Base-by-base conservation (phyloP, 2,329 filamentous ascomycete species). In the Colletotrichum tabaci region DNA sequence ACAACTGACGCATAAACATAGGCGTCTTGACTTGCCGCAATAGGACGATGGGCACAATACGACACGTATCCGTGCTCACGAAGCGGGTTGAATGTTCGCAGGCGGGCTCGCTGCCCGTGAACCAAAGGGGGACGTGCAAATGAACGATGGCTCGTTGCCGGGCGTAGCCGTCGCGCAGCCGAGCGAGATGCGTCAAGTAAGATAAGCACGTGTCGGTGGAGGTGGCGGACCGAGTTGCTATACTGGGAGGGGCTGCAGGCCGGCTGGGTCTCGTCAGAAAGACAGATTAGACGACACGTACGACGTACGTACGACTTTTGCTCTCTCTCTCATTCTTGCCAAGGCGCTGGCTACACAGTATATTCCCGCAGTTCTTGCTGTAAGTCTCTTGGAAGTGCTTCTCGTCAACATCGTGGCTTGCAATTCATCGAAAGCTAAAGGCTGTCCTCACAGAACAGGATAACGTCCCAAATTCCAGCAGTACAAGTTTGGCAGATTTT, bases 121-220 rank as follows among this genome's bases (percentile, higher is more conserved):
- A 21, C 35, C 7, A 52, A 38, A 42, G 30, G 18, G 26, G 26
- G 35, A 53, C 30, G 18, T 13, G 30, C 30, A 61, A n/a, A n/a
- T 18, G 18, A 62, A 23, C 35, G 21, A 44, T 46, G 21, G 35
- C 8, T 62, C 47, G 13, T 21, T 53, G 16, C 21, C 61, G 35
- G 61, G 47, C 47, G 61, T 23, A 53, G 47, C 47, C 35, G 47
- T 53, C 16, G 40, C 40, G 26, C 52, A 47, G 40, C 62, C 26
- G 62, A 65, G 30, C 23, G 23, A 47, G 40, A 65, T 58, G 30
- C 44, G 40, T 65, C 40, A 35, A 57, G 26, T 16, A 46, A 46
- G 21, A 50, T 50, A 30, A 61, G 30, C 42, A 66, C 53, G 53
- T 66, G 63, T 61, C 12, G 44, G 35, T 49, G 42, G 46, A 57